Base-by-base conservation (phyloP, 352 stramenopile genomes). In the Phytophthora tentaculata region DNA sequence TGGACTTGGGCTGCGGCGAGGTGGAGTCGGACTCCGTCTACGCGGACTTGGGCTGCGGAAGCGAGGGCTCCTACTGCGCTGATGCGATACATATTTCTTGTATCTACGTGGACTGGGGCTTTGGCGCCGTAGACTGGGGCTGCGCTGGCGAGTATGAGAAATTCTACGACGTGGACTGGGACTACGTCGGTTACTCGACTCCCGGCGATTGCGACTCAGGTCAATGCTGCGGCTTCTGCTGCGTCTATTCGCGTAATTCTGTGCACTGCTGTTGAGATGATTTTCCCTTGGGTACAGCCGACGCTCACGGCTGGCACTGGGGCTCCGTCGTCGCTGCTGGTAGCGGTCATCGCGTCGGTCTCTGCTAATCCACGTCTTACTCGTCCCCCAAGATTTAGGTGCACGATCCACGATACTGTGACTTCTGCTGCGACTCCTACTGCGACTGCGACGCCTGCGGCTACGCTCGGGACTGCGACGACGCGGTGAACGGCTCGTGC, bases 401-500 rank as follows among this genome's bases (percentile, higher is more conserved):
- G 47, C 37, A 13, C 48, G 47, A 14, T 49, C 23, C 16, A 60
- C 35, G 12, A 62, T 14, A 28, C 66, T 73, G 50, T 39, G 71
- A 20, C 69, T 76, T 22, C 61, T 55, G n/a, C 68, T 74, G n/a
- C 58, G 57, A 52, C 61, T 78, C 39, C 3, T 45, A 41, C 56
- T 74, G 19, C 49, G 50, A 44, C 44, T 73, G 56, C 64, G 44
- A 29, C 52, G 45, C 58, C 68, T 50, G n/a, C 51, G 45, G 14
- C 29, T 20, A 26, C 66, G 61, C 52, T 63, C 51, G 52, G 56
- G 28, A 37, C 58, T 75, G 9, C 47, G 41, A 28, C 53, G 68
- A 10, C 72, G 61, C 39, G 55, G 64, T 5, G 75, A 82, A 50
- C 73, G 73, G 49, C 75, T 86, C 17, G 35, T 26, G 48, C 72